Evolutionary conservation across 176 grass and related monocot genomes (phyloP).

Genomic region (Carex scoparia): DNA sequence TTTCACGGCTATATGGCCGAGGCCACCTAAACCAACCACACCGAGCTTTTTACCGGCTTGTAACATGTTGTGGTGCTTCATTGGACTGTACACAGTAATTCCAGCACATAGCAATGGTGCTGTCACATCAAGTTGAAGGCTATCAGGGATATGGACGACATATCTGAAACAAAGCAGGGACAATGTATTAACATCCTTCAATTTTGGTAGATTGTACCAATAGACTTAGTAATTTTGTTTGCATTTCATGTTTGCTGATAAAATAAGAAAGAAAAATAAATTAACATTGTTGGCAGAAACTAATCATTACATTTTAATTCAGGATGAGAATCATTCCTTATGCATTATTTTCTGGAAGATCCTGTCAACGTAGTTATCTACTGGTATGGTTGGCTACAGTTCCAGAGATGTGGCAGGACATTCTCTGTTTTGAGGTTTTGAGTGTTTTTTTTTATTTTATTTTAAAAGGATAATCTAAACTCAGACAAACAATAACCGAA

Average conservation of each 20-base stretch:
- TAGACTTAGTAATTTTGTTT: not conserved
- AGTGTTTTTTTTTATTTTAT: not conserved
- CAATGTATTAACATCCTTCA: not conserved
- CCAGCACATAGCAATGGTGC: constrained; percentile 62
- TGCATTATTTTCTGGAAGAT: no score
- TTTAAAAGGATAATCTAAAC: not conserved
- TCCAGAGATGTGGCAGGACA: no score
- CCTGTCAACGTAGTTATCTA: no score
- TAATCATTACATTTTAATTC: no score
- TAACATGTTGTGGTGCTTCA: constrained; percentile 67
- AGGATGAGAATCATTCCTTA: no score
- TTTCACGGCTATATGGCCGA: constrained; percentile 61
- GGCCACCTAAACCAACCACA: constrained; percentile 63
- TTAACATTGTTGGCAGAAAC: no score
- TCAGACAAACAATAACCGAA: not conserved
- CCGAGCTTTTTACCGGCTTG: constrained; percentile 41
- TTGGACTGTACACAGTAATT: constrained; percentile 68
- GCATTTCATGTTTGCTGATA: not conserved
- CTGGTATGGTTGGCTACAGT: no score
- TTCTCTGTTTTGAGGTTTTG: not conserved
- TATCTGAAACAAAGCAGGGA: constrained; percentile 28
- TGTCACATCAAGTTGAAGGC: constrained; percentile 47
- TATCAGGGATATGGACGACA: constrained; percentile 48
- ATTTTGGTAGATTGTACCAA: not conserved
- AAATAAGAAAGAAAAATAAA: no score